These are phyloP conservation scores for Lodderomyces theae DNA, from an alignment of 1,139 yeast genomes.

Conservation along the genomic window DNA sequence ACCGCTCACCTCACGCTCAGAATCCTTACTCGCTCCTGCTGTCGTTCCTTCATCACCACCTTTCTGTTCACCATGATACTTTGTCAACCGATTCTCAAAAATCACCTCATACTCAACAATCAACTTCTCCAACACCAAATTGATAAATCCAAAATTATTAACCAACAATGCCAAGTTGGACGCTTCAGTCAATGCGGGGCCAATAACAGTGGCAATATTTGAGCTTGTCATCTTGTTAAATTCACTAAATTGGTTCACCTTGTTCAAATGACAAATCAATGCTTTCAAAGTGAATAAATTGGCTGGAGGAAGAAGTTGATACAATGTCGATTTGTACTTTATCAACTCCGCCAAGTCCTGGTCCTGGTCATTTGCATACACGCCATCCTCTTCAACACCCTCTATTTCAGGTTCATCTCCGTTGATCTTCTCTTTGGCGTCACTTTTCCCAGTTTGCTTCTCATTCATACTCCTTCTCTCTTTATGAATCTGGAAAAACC, in stretches of 20 bases:
- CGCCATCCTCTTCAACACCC: no score
- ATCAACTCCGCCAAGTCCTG: neutral
- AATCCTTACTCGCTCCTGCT: no score
- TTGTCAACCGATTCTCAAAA: constrained; percentile 25
- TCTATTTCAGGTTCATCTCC: no score
- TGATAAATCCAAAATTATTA: constrained; percentile 55
- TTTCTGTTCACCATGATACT: neutral
- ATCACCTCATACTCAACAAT: constrained; percentile 41
- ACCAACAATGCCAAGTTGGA: constrained; percentile 48
- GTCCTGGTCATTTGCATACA: no score
- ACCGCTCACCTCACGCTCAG: no score
- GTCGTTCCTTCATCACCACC: neutral
- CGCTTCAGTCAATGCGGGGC: constrained; percentile 62
- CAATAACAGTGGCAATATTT: constrained; percentile 74
- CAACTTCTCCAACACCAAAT: constrained; percentile 50
- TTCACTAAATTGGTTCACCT: constrained; percentile 57
- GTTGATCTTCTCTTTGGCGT: neutral
- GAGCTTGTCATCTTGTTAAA: constrained; percentile 76
- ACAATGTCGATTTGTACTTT: constrained; percentile 5
- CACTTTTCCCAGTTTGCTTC: neutral
- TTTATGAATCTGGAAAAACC: constrained; percentile 40
- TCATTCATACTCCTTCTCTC: constrained; percentile 14
- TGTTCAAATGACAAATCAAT: constrained; percentile 65
- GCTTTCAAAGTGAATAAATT: constrained; percentile 69
- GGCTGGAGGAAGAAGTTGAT: constrained; percentile 44